Evolutionary conservation across 202 grass and related monocot species (phyloP).

Genomic region (Panicum hallii): DNA sequence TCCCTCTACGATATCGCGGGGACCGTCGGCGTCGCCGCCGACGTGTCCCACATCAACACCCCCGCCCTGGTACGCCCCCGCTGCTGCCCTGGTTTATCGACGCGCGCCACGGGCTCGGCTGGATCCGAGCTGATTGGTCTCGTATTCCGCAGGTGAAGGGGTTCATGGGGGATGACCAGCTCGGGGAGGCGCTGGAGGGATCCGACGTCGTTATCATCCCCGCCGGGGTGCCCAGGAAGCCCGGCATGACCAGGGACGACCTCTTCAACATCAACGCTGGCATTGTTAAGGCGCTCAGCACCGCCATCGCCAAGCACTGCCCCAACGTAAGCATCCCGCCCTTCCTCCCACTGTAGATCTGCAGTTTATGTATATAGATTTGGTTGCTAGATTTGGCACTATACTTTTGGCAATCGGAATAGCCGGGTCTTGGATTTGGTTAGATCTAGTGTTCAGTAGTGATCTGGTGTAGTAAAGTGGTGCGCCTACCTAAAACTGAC

Average conservation of each 20-base stretch:
- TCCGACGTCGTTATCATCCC: conserved; percentile 86
- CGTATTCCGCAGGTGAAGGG: conserved; percentile 62
- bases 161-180: conserved; percentile 64
- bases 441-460: not conserved
- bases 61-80: conserved; percentile 45
- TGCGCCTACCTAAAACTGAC: not conserved
- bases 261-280: conserved; percentile 95
- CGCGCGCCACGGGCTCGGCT: no score
- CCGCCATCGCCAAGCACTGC: conserved; percentile 88
- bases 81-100: no score
- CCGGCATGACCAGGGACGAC: conserved; percentile 92
- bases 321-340: conserved; percentile 59
- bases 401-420: not conserved
- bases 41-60: conserved; percentile 93
- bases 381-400: no score
- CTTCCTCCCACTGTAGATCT: conserved; percentile 47
- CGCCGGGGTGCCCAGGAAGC: conserved; percentile 86
- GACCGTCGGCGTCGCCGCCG: conserved; percentile 82
- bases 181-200: conserved; percentile 72
- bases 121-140: not conserved
- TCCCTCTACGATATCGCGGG: conserved; percentile 88
- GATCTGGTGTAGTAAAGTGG: not conserved
- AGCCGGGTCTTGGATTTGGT: not conserved
- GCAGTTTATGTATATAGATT: no score
- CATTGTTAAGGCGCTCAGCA: conserved; percentile 83